Conservation (phyloP, 106 monocot species). For the Phalaenopsis equestris region DNA sequence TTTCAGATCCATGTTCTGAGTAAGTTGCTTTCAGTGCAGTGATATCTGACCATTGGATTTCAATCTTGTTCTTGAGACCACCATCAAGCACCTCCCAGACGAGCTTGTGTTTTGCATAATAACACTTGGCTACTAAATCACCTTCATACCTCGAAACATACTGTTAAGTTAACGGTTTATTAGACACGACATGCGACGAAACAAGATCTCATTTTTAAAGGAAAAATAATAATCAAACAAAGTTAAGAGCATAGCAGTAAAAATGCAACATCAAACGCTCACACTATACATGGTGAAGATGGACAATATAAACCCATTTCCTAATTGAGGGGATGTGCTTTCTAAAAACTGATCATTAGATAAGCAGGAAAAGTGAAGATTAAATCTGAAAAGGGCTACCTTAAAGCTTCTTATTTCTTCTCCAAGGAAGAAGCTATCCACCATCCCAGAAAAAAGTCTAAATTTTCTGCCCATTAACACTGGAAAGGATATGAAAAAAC, state of each 20-base stretch:
- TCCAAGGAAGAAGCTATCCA: too few species aligned
- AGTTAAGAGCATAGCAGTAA: not conserved
- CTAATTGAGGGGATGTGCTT: too few species aligned
- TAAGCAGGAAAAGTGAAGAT: too few species aligned
- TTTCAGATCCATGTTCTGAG: constrained; percentile 47
- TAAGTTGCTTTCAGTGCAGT: constrained; percentile 55
- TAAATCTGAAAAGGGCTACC: too few species aligned
- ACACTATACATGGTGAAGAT: too few species aligned
- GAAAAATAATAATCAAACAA: not conserved
- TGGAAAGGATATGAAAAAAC: too few species aligned
- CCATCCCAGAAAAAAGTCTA: too few species aligned
- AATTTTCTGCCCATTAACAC: too few species aligned
- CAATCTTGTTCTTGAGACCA: constrained; percentile 81
- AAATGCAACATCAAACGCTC: not conserved
- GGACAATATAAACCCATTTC: too few species aligned
- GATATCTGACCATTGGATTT: constrained; percentile 85
- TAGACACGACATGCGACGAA: not conserved
- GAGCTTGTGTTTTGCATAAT: constrained; percentile 70
- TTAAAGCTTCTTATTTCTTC: too few species aligned
- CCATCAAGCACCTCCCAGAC: constrained; percentile 85
- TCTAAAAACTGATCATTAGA: too few species aligned
- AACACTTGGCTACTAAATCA: constrained; percentile 80
- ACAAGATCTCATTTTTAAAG: not conserved
- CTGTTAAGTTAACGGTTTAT: constrained; percentile 20
- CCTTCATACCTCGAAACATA: constrained; percentile 63